These are phyloP conservation scores for Fusarium miscanthi DNA, from an alignment of 2,329 filamentous ascomycete species.

Conservation along the genomic window DNA sequence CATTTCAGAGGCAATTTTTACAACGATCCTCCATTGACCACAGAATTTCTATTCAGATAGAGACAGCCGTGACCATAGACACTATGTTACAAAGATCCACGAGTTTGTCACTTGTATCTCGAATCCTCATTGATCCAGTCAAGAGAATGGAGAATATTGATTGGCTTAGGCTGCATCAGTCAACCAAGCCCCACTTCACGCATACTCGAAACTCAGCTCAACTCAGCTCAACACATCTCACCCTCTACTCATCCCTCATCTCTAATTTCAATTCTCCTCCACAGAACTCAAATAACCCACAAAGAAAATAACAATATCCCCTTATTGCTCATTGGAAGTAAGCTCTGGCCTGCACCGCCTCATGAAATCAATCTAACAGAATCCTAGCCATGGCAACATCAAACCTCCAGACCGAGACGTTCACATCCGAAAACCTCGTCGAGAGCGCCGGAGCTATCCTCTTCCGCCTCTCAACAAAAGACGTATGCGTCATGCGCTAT, in stretches of 20 bases:
- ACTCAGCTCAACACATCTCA: background rate
- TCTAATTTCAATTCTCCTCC: too few species aligned
- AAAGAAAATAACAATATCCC: fast-evolving
- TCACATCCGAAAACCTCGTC: background rate
- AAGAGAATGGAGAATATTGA: background rate
- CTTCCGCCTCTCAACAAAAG: background rate
- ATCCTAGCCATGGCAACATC: background rate
- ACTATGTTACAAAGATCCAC: too few species aligned
- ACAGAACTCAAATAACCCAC: fast-evolving
- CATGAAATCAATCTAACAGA: background rate
- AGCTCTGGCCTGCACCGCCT: too few species aligned
- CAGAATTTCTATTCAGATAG: too few species aligned
- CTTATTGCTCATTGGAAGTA: fast-evolving
- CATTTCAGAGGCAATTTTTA: too few species aligned
- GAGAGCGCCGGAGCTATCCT: background rate
- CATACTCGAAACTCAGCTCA: background rate
- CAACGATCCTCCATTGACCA: too few species aligned
- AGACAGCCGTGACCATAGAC: too few species aligned
- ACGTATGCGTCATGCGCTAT: background rate
- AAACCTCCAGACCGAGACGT: background rate
- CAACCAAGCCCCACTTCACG: background rate
- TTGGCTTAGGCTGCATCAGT: background rate
- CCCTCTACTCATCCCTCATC: background rate
- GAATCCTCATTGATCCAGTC: too few species aligned
- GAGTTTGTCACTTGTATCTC: too few species aligned